phyloP scores from a whole-genome alignment of 352 stramenopile species.

The Phytophthora sansomeana region DNA sequence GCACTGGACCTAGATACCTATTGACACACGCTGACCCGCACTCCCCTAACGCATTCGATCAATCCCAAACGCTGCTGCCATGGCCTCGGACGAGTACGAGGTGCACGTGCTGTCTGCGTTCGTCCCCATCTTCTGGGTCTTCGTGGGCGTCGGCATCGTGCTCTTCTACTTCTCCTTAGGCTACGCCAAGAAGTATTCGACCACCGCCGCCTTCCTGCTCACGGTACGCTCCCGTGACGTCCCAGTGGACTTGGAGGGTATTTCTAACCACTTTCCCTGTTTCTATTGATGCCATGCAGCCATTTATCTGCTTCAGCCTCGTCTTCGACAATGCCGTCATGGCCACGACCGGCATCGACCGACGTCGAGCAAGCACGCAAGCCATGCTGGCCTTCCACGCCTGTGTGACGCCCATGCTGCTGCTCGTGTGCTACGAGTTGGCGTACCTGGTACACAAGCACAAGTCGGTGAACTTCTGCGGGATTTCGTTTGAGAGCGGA shows the following conservation, averaged over 20 bases:
- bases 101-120: conserved; percentile 60
- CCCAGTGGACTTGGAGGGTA: background rate
- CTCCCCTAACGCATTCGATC: background rate
- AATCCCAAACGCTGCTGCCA: background rate
- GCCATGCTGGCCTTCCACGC: conserved; percentile 86
- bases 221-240: conserved; percentile 45
- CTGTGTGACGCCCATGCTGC: conserved; percentile 84
- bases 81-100: conserved; percentile 34
- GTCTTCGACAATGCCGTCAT: conserved; percentile 86
- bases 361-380: conserved; percentile 55
- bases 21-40: conserved; percentile 23
- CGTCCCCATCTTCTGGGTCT: conserved; percentile 77
- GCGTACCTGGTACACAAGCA: conserved; percentile 92
- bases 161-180: conserved; percentile 79
- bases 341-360: conserved; percentile 78
- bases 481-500: conserved; percentile 87
- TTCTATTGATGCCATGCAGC: conserved; percentile 39
- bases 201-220: conserved; percentile 76
- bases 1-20: conserved; percentile 16
- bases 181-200: conserved; percentile 82
- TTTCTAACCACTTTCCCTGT: conserved; percentile 11
- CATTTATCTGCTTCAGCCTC: conserved; percentile 83
- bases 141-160: conserved; percentile 60
- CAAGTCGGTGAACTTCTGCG: conserved; percentile 91
- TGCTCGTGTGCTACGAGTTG: conserved; percentile 91